phyloP scores from a whole-genome alignment of 768 basidiomycete species.

The Agrocybe chaxingu region DNA sequence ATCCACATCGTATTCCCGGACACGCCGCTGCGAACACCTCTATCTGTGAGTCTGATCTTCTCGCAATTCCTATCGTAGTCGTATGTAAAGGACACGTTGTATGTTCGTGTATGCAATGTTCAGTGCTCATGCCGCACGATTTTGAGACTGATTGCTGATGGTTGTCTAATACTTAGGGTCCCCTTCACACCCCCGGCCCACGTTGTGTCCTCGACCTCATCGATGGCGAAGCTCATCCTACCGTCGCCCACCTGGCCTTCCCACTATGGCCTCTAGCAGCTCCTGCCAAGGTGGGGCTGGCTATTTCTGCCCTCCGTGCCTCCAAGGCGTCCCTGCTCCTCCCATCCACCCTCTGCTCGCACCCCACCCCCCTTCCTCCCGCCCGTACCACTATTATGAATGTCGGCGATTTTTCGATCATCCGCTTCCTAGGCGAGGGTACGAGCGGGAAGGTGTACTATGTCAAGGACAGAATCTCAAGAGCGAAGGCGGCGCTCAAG shows the following conservation, averaged over 20 bases:
- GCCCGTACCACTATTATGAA: conserved; percentile 8
- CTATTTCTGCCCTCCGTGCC: not conserved
- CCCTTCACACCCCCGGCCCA: conserved; percentile 2
- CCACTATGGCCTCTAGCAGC: no score
- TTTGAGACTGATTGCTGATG: no score
- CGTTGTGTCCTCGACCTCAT: conserved; percentile 10
- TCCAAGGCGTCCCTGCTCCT: not conserved
- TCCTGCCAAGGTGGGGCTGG: not conserved
- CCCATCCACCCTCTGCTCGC: not conserved
- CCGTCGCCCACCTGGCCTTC: no score
- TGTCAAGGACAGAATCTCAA: conserved; percentile 20
- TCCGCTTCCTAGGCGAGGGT: conserved; percentile 26
- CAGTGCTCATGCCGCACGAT: conserved; percentile 2
- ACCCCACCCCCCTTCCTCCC: not conserved
- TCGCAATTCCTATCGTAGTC: no score
- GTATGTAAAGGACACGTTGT: no score
- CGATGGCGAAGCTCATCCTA: not conserved
- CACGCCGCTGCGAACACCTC: not conserved
- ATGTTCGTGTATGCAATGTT: conserved; percentile 1
- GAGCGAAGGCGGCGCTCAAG: conserved; percentile 24
- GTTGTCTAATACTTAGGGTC: not conserved
- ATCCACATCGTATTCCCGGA: conserved; percentile 5
- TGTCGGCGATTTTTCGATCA: conserved; percentile 12
- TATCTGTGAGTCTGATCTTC: not conserved
- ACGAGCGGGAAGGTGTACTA: conserved; percentile 24